Evolutionary conservation across 257 asterid genomes (phyloP), one percentile per base, ranked within the genome.

Genomic region (Solanum boliviense): DNA sequence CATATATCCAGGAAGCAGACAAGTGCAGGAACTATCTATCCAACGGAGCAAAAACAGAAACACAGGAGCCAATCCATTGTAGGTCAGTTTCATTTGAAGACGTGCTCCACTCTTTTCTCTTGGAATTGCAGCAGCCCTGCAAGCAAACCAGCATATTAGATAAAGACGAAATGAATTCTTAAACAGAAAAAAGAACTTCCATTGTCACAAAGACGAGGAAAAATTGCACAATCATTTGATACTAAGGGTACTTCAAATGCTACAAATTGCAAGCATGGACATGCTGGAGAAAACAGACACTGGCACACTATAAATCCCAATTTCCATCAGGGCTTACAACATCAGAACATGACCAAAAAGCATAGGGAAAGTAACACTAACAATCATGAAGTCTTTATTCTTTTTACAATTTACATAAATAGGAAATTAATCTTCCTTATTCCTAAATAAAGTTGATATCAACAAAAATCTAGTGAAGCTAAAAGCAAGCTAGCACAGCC

Each of bases 91-190:
- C 99, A 96, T 96, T 72, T 94, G 99, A 84, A 96, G 90, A 32
- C 92, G 93, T 16, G 93, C 93, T 71, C 97, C 94, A 29, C 98
- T 96, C 89, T 94, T 95, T 7, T 93, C 95, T 89, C 93, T 94
- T 2, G 99, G 99, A 91, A 96, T 94, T 56, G 93, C 95, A 58
- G 96, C 94, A 79, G 98, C 96, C 93, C 99, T 96, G 90, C 20
- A 88, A 88, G 87, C 23, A 88, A 89, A 32, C 58, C 88, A 81
- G 88, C 65, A 38, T 38, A 84, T 78, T 73, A 74, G 68, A 9
- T 81, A 13, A 46, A 29, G 29, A 81, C 68, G 7, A 46, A 46
- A 81, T 18, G 85, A 81, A 29, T 81, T 79, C 38, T 41, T 25
- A 15, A 21, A 79, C n/a, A 41, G 65, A 79, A 79, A 15, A 38